phyloP scores from a whole-genome alignment of 257 asterid genomes.

The Thymus mandschuricus region DNA sequence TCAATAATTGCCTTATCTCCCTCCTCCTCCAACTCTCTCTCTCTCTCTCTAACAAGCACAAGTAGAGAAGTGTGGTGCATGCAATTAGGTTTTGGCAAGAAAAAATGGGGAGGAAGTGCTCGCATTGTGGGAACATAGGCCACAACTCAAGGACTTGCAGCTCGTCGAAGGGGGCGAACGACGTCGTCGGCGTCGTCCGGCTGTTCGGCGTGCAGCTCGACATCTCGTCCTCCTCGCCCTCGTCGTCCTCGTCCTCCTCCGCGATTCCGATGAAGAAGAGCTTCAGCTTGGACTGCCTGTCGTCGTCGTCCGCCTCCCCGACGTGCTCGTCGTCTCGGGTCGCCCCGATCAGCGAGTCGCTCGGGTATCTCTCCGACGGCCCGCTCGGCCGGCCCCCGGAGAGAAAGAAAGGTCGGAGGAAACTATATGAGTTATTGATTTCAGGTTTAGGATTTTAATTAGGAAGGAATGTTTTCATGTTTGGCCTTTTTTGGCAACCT shows the following conservation, averaged over 20 bases:
- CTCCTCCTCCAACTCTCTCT: conserved; percentile 3
- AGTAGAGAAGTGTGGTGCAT: conserved; percentile 18
- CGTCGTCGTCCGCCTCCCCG: conserved; percentile 35
- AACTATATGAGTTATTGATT: too few species aligned
- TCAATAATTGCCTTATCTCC: conserved; percentile 10
- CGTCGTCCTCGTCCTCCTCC: conserved; percentile 10
- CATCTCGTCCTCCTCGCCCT: conserved; percentile 26
- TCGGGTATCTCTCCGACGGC: conserved; percentile 65
- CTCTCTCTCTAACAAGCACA: neutral
- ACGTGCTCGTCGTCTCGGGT: conserved; percentile 46
- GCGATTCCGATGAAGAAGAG: conserved; percentile 58
- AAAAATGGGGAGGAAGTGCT: conserved; percentile 87
- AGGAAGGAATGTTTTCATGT: too few species aligned
- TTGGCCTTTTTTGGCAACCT: too few species aligned
- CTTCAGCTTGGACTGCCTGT: conserved; percentile 71
- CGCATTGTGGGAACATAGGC: conserved; percentile 84
- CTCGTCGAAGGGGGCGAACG: conserved; percentile 24
- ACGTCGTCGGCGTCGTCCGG: conserved; percentile 42
- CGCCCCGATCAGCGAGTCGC: conserved; percentile 34
- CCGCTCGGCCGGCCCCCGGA: conserved; percentile 45
- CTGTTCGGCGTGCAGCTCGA: conserved; percentile 81
- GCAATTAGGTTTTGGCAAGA: neutral
- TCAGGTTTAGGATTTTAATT: too few species aligned
- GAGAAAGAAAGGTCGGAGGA: conserved; percentile 63
- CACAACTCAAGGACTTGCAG: conserved; percentile 91